Conservation (phyloP, 2,329 filamentous ascomycete species). For the Chaetomium sp. region DNA sequence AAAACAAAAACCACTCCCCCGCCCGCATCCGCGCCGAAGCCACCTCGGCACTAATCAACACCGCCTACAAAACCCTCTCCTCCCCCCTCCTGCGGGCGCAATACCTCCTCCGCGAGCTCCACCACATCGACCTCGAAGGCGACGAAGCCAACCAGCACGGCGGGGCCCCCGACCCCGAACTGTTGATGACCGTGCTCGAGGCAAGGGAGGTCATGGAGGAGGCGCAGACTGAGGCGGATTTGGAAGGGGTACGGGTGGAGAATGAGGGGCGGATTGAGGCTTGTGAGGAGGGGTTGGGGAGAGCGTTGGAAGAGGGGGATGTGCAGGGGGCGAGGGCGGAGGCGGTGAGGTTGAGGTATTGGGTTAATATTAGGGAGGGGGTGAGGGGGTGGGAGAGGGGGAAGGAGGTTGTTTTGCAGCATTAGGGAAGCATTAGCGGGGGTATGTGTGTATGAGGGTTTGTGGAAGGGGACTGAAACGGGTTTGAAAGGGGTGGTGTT, state of each 20-base stretch:
- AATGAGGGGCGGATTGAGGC: constrained; percentile 63
- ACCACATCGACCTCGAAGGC: constrained; percentile 69
- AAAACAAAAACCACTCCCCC: constrained; percentile 17
- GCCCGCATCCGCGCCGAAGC: constrained; percentile 56
- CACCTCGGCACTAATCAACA: constrained; percentile 77
- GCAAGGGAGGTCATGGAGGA: constrained; percentile 69
- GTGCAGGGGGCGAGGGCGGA: constrained; percentile 61
- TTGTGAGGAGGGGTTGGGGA: constrained; percentile 57
- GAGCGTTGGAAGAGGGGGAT: constrained; percentile 61
- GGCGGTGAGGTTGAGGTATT: constrained; percentile 76
- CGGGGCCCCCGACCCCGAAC: constrained; percentile 51
- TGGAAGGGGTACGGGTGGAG: constrained; percentile 50
- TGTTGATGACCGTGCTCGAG: constrained; percentile 76
- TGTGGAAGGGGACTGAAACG: no score
- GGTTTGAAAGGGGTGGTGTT: neutral
- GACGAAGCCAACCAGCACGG: constrained; percentile 66
- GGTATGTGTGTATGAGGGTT: neutral
- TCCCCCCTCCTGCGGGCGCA: constrained; percentile 79
- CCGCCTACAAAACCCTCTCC: constrained; percentile 79
- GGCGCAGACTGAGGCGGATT: constrained; percentile 58
- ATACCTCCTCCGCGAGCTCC: constrained; percentile 66
- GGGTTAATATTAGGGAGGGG: constrained; percentile 79
- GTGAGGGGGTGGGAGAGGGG: constrained; percentile 80
- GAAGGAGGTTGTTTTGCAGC: constrained; percentile 50
- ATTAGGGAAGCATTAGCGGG: constrained; percentile 25